A percentile compares a stretch with the other conserved stretches of the same genome.
Conservation (phyloP, 176 grass and related monocot species). For the Bromus sterilis region DNA sequence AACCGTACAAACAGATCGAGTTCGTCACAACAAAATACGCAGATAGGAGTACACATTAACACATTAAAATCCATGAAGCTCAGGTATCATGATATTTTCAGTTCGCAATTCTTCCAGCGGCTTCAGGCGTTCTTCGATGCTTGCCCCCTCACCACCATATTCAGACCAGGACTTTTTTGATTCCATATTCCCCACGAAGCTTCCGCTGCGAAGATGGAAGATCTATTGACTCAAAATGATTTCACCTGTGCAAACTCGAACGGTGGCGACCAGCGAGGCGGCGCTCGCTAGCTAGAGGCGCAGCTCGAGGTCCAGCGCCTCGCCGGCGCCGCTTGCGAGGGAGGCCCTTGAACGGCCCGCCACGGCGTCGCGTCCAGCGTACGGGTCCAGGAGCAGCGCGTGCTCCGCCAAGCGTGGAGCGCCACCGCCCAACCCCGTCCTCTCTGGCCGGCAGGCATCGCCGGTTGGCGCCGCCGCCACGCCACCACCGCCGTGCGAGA, state of each 20-base stretch:
- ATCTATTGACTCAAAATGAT: neutral
- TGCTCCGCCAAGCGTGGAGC: neutral
- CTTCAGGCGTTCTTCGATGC: neutral
- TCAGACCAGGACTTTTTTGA: too few species aligned
- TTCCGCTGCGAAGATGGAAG: neutral
- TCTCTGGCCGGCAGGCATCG: neutral
- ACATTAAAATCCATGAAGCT: too few species aligned
- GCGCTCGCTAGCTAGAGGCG: neutral
- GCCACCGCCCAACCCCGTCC: neutral
- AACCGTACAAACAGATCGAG: neutral
- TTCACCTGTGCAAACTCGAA: neutral
- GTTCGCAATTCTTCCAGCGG: neutral
- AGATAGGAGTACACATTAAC: too few species aligned
- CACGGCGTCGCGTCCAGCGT: neutral
- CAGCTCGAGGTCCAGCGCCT: neutral
- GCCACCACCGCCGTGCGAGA: neutral
- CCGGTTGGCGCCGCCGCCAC: neutral
- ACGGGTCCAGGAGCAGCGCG: neutral
- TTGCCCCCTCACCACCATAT: neutral
- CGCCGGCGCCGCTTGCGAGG: neutral
- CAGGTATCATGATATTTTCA: too few species aligned
- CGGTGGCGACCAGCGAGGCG: neutral
- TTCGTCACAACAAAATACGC: neutral
- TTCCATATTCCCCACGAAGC: too few species aligned
- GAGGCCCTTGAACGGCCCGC: neutral